Evolutionary conservation across 108 stramenopile genomes (phyloP).

Genomic region (Bacterosira constricta): DNA sequence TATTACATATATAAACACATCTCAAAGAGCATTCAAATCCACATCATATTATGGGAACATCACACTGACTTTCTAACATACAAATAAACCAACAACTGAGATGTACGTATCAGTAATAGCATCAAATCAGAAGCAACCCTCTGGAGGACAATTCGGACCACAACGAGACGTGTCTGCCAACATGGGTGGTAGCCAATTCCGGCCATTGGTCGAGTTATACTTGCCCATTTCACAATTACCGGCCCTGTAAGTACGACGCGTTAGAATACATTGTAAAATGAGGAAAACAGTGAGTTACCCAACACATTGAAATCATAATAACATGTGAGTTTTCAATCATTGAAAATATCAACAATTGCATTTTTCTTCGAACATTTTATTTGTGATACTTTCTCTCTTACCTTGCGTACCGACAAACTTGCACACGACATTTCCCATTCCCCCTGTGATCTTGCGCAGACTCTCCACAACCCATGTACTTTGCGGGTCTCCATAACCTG

Average conservation of each 20-base stretch:
- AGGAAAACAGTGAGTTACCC: too few relatives aligned
- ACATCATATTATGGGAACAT: too few relatives aligned
- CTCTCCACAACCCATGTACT: conserved; percentile 38
- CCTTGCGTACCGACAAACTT: conserved; percentile 37
- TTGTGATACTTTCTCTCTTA: background rate
- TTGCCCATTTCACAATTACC: conserved; percentile 33
- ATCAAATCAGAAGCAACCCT: conserved; percentile 19
- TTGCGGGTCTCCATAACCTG: conserved; percentile 15
- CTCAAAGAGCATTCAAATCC: too few relatives aligned
- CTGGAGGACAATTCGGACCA: conserved; percentile 33
- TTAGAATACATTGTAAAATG: too few relatives aligned
- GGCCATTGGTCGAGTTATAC: conserved; percentile 17
- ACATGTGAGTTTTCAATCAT: too few relatives aligned
- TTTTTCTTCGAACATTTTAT: background rate
- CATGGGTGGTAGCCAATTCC: conserved; percentile 31
- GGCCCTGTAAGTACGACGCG: conserved; percentile 19
- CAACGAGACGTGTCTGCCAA: conserved; percentile 11
- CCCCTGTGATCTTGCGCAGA: conserved; percentile 10
- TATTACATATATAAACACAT: too few relatives aligned
- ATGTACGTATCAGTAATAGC: too few relatives aligned
- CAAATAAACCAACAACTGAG: too few relatives aligned
- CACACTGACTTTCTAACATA: too few relatives aligned
- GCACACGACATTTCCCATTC: conserved; percentile 27
- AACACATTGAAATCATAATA: too few relatives aligned
- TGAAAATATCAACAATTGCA: too few relatives aligned